A percentile compares a stretch with the other conserved stretches of the same genome.
Conservation (phyloP, 371 early-diverging fungal genomes). For the Actinomortierella wolfii region DNA sequence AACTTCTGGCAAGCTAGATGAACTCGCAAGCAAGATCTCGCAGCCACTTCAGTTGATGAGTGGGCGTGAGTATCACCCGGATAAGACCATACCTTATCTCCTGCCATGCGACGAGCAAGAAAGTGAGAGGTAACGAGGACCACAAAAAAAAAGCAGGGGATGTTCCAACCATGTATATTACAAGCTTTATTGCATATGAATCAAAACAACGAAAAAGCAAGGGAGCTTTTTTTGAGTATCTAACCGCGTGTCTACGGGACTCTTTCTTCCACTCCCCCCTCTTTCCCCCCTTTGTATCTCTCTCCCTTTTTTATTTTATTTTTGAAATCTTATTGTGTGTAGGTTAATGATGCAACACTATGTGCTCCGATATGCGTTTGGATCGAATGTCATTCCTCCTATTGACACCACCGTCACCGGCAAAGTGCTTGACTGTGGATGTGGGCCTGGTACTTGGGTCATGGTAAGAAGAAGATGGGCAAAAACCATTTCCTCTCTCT, state of each 20-base stretch:
- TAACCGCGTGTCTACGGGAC: conserved; percentile 31
- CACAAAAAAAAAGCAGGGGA: background rate
- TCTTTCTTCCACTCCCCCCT: background rate
- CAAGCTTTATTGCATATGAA: no score
- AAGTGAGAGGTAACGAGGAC: conserved; percentile 36
- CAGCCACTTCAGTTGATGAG: conserved; percentile 25
- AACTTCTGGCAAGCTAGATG: conserved; percentile 7
- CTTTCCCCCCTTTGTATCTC: background rate
- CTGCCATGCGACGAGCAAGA: conserved; percentile 47
- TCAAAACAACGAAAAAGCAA: no score
- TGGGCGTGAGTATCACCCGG: conserved; percentile 41
- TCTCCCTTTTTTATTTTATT: background rate
- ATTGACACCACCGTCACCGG: conserved; percentile 28
- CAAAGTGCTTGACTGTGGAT: conserved; percentile 40
- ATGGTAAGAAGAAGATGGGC: conserved; percentile 23
- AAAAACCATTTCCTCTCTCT: no score
- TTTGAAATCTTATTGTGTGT: no score
- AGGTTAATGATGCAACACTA: conserved; percentile 38
- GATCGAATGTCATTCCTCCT: conserved; percentile 34
- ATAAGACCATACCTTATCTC: conserved; percentile 41
- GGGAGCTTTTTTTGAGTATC: no score
- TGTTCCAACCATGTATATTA: no score
- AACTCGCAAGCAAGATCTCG: conserved; percentile 30
- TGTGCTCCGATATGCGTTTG: conserved; percentile 43
- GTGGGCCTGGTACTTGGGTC: conserved; percentile 44